Evolutionary conservation across 345 rosid species (phyloP), one percentile per base, ranked within the genome.

Genomic region (Ailanthus altissimus): DNA sequence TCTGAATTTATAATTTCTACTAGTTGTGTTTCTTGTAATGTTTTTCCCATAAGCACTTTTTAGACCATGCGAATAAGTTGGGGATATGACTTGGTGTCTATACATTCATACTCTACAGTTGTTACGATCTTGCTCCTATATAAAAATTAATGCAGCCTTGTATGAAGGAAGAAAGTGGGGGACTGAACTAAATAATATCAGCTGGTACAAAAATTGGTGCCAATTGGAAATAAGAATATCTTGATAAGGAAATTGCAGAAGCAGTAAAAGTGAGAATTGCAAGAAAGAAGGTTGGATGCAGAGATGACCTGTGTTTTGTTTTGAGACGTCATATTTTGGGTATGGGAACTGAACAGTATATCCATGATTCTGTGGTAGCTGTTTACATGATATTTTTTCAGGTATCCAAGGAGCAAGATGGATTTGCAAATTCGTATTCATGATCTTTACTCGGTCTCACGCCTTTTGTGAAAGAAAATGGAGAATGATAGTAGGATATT

Each of bases 351-450:
- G 4, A 23, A 0, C 9, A 9, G 18, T 65, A 18, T 25, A 46
- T 18, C 56, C 73, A 50, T 69, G 73, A 42, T 68, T 50, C 9
- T 3, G 8, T 58, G 75, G 8, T 16, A 54, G 53, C 50, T 51
- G 73, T 68, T 68, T 68, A 49, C 25, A 16, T 49, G 56, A 7
- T 49, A 68, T 68, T 43, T 69, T 70, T 51, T 51, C 60, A 32
- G 46, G 50, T 57, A 6, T 20, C 65, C 8, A 23, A 57, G 38
- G 53, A 58, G 5, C 43, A 72, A 42, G 75, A 23, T 23, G 51
- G 63, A 53, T 57, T 21, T 42, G 53, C 64, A 42, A 25, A 54
- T 54, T 40, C 23, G 21, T 13, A 2, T 23, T 67, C 40, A 66
- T 15, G 40, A 43, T 67, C 21, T 45, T 21, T 43, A 45, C 32